A percentile compares a stretch with the other conserved stretches of the same genome.
Evolutionary conservation across 2,329 filamentous ascomycete genomes (phyloP).

Genomic region (Apiospora koreana): DNA sequence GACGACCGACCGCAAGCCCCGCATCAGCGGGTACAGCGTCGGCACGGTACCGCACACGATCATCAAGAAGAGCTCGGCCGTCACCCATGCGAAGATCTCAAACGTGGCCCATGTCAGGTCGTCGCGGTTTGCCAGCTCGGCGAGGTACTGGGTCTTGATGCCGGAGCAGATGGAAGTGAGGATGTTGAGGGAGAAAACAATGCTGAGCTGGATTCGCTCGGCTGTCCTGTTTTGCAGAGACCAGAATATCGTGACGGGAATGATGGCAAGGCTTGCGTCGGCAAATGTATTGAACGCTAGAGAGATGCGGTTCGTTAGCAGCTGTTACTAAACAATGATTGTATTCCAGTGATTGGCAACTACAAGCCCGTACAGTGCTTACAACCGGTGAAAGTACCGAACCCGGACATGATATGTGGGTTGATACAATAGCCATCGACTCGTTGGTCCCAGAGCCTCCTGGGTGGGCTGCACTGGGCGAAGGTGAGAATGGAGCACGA

Average conservation of each 20-base stretch:
- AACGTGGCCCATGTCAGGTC: slow-evolving; percentile 3
- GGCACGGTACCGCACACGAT: neutral
- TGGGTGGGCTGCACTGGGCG: neutral
- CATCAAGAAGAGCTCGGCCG: slow-evolving; percentile 5
- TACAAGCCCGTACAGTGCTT: neutral
- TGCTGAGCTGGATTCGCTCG: neutral
- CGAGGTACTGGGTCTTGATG: neutral
- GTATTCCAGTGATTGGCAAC: too few relatives aligned
- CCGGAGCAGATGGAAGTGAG: slow-evolving; percentile 5
- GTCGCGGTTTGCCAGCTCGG: neutral
- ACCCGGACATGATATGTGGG: neutral
- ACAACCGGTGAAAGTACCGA: slow-evolving; percentile 3
- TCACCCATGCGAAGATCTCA: slow-evolving; percentile 7
- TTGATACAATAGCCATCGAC: neutral
- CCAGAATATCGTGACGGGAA: slow-evolving; percentile 5
- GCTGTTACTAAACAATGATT: too few relatives aligned
- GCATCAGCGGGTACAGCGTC: neutral
- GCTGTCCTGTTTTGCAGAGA: neutral
- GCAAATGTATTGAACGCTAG: neutral
- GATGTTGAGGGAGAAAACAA: neutral
- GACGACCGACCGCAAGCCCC: neutral
- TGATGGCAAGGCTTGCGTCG: neutral
- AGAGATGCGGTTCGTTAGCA: neutral
- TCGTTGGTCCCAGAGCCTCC: slow-evolving; percentile 1
- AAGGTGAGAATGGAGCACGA: neutral